These are phyloP conservation scores for Grosmannia serpens DNA, from an alignment of 2,329 filamentous ascomycete genomes.

Conservation along the genomic window DNA sequence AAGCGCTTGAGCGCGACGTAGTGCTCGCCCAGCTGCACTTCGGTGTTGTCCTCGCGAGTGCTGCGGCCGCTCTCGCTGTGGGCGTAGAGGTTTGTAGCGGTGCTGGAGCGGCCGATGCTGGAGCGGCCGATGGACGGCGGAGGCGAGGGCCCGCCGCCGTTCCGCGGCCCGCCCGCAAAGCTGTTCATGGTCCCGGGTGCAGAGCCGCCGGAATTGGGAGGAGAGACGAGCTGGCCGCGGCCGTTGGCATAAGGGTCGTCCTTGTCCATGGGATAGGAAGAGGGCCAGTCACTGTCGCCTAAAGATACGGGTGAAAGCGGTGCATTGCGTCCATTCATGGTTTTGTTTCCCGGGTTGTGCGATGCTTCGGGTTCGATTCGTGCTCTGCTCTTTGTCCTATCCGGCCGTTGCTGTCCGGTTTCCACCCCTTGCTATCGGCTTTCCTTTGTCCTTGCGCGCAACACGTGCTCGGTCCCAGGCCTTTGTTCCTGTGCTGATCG, in stretches of 20 bases:
- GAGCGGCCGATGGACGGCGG: conserved; percentile 80
- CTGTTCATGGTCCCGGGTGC: conserved; percentile 47
- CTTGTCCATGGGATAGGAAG: conserved; percentile 43
- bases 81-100: conserved; percentile 60
- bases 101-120: conserved; percentile 75
- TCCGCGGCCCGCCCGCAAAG: conserved; percentile 44
- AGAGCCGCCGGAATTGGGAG: conserved; percentile 55
- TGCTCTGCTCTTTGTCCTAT: not conserved
- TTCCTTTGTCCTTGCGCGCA: not conserved
- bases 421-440: not conserved
- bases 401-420: not conserved
- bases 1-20: conserved; percentile 70
- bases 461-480: not conserved
- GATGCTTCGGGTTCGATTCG: not conserved
- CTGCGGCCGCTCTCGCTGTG: conserved; percentile 54
- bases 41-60: conserved; percentile 45
- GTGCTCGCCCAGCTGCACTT: conserved; percentile 61
- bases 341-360: conserved; percentile 15
- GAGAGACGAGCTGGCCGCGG: conserved; percentile 53
- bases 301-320: conserved; percentile 73
- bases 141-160: conserved; percentile 60
- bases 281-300: conserved; percentile 75
- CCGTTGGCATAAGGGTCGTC: conserved; percentile 40
- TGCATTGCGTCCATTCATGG: conserved; percentile 64
- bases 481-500: not conserved